Evolutionary conservation across 441 rosid species (phyloP).

Genomic region (Gossypium davidsonii): DNA sequence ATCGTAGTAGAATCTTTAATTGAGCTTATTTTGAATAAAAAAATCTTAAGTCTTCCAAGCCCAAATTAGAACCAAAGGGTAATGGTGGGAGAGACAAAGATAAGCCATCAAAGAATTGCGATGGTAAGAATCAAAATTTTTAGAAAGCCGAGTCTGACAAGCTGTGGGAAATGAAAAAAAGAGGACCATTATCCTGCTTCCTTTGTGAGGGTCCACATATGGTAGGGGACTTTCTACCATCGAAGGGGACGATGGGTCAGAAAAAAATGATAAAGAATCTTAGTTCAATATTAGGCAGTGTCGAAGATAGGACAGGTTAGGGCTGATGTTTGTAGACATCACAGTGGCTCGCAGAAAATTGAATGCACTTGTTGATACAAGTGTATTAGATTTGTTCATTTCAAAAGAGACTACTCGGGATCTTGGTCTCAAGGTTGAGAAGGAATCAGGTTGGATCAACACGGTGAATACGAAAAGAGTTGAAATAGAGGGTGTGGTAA

Average conservation of each 20-base stretch:
- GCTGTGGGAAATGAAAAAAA: neutral
- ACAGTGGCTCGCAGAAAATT: neutral
- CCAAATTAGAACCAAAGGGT: neutral
- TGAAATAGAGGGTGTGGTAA: neutral
- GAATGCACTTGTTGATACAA: neutral
- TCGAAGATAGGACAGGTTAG: neutral
- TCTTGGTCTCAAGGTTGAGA: neutral
- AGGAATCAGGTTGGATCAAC: neutral
- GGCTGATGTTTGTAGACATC: neutral
- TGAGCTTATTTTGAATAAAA: neutral
- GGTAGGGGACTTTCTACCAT: neutral
- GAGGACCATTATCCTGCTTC: neutral
- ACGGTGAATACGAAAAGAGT: neutral
- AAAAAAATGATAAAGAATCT: too few species aligned
- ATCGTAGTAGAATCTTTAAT: neutral
- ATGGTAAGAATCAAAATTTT: neutral
- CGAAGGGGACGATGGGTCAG: neutral
- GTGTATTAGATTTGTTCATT: neutral
- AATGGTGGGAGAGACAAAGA: too few species aligned
- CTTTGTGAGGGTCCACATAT: neutral
- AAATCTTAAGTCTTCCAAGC: neutral
- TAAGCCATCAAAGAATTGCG: too few species aligned
- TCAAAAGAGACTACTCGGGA: neutral
- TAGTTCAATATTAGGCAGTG: neutral
- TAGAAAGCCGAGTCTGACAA: neutral